A percentile compares a stretch with the other conserved stretches of the same genome.
These are phyloP conservation scores for Melaleuca quinquenervia DNA, from an alignment of 345 rosid genomes.

Conservation along the genomic window DNA sequence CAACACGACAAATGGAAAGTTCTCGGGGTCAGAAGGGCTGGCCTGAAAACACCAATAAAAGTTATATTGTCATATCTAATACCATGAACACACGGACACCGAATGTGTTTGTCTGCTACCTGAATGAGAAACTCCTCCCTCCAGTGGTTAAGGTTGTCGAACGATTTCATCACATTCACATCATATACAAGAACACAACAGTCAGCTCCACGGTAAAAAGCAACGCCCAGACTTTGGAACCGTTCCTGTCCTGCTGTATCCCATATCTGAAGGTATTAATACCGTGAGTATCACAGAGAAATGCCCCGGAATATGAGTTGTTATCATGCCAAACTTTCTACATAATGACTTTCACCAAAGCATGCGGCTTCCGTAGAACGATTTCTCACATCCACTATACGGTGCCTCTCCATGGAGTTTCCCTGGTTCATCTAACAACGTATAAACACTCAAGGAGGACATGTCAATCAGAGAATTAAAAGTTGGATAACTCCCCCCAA, in stretches of 20 bases:
- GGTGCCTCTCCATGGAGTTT: not conserved
- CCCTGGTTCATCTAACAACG: not conserved
- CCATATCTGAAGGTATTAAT: constrained; percentile 48
- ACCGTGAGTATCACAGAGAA: not conserved
- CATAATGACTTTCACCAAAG: not conserved
- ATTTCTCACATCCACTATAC: not conserved
- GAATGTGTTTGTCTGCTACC: constrained; percentile 12
- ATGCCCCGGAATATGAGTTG: not conserved
- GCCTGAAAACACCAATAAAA: constrained; percentile 33
- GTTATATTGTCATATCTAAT: not conserved
- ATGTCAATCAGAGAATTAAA: not conserved
- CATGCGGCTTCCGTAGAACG: not conserved
- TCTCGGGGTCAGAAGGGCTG: constrained; percentile 80
- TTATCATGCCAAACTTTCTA: not conserved
- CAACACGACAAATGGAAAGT: constrained; percentile 76
- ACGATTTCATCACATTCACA: constrained; percentile 83
- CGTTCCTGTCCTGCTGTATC: constrained; percentile 93
- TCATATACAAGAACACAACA: constrained; percentile 85
- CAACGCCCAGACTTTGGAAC: constrained; percentile 84
- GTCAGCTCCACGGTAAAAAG: constrained; percentile 83
- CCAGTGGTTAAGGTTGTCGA: constrained; percentile 85
- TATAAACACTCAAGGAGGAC: not conserved
- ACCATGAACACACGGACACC: not conserved
- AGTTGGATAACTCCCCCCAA: not conserved
- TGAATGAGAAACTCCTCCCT: constrained; percentile 86